Base-by-base conservation (phyloP, 1,139 yeast genomes). In the Debaryomyces robertsiae region DNA sequence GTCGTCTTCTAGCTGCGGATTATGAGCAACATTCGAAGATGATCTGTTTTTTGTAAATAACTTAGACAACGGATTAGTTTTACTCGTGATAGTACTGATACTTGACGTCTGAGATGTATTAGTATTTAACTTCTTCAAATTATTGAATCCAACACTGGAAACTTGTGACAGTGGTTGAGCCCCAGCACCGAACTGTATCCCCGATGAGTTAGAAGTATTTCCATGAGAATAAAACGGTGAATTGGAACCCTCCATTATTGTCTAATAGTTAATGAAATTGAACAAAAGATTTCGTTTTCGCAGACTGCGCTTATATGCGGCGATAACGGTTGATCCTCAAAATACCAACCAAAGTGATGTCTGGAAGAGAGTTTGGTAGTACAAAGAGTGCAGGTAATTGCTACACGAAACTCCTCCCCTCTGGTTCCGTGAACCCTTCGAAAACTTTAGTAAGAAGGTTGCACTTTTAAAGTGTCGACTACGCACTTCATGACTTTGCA, bases 141-240 rank as follows among this genome's bases (percentile, higher is more conserved):
- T 70, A 40, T 59, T 69, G 49, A 71, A 71, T 4, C 73, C 77
- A 9, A 71, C 75, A 39, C 67, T 63, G 2, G 73, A 65, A 3
- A 69, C 58, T 37, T 61, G 69, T 14, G 68, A 57, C 46, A 43
- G 10, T 28, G 38, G 43, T 30, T 41, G 45, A 3, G 49, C 38
- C 22, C 27, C 17, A 4, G 39, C 14, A 2, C 38, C 32, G 40
- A 27, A 35, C 14, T 34, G 44, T 40, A 44, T 17, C 30, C 54
- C 51, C 3, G 63, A 55, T 9, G 55, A 46, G 2, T 55, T 51
- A 3, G 65, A 59, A 32, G 49, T 53, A 40, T 57, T 57, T 5
- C 52, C 42, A 39, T 60, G 61, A 11, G 43, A 44, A 41, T 56
- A 58, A 38, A 58, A 39, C 7, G 40, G 29, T 7, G 40, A 3